A percentile compares a stretch with the other conserved stretches of the same genome.
These are phyloP conservation scores for Blakeslea trispora DNA, from an alignment of 371 early-diverging fungal species.

Conservation along the genomic window DNA sequence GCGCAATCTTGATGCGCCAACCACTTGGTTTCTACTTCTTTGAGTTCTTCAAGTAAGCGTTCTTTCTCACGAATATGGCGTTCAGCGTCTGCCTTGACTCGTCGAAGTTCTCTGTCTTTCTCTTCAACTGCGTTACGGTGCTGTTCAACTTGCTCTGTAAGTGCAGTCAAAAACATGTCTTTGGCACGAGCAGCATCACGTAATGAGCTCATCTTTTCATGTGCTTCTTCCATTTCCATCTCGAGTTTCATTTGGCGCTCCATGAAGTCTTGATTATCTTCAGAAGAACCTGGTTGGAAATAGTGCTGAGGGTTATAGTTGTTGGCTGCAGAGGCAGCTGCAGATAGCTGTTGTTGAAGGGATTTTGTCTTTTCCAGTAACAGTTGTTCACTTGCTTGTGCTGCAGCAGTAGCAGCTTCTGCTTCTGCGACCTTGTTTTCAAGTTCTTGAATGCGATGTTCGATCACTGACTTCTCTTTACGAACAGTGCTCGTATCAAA, in stretches of 20 bases:
- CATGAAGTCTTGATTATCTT: constrained; percentile 16
- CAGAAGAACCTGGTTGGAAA: constrained; percentile 27
- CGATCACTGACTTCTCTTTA: constrained; percentile 51
- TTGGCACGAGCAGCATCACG: constrained; percentile 54
- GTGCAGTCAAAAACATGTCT: constrained; percentile 45
- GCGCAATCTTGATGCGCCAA: constrained; percentile 41
- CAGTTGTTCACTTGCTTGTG: constrained; percentile 26
- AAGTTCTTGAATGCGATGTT: constrained; percentile 38
- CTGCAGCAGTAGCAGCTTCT: constrained; percentile 48
- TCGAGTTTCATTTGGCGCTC: constrained; percentile 50
- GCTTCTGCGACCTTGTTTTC: constrained; percentile 52
- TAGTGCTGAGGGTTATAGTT: constrained; percentile 22
- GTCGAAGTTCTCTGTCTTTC: constrained; percentile 50
- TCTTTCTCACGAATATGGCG: constrained; percentile 46
- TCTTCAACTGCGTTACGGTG: constrained; percentile 51
- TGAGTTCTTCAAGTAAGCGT: constrained; percentile 37
- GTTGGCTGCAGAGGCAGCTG: constrained; percentile 9
- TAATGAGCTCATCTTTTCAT: constrained; percentile 48
- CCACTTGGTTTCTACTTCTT: constrained; percentile 42
- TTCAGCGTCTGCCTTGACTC: constrained; percentile 43
- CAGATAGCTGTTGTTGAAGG: constrained; percentile 32
- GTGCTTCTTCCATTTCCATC: constrained; percentile 54
- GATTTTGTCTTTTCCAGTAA: constrained; percentile 11
- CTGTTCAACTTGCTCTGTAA: constrained; percentile 50
- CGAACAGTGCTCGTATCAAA: constrained; percentile 55